Evolutionary conservation across 805 yeast species (phyloP), one percentile per base, ranked within the genome.

Genomic region (Maudiozyma pseudohumilis): DNA sequence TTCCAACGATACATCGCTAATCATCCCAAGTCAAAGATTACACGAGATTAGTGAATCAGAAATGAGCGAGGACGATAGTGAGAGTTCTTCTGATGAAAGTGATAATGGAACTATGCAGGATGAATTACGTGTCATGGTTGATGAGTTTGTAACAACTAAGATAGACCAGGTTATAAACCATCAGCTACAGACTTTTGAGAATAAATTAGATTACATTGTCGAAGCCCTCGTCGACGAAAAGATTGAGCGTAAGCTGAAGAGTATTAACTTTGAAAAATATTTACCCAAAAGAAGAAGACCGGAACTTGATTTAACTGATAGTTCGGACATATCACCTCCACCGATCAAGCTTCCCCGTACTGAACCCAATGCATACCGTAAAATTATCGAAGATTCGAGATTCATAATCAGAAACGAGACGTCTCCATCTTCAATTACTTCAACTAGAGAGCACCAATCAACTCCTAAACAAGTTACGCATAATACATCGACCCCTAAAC

Each of bases 121-220:
- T 30, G 59, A 55, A 39, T 42, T 56, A 31, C 50, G 53, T 34
- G 34, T 39, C 13, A 42, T 56, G 45, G 49, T 56, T 6, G 49
- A 52, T n/a, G 47, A 48, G 30, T 39, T 56, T 15, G 53, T 56
- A 7, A 49, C 49, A 22, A 40, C 46, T 4, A 52, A 47, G 19
- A 43, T 53, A 12, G 45, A 46, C 24, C 39, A 43, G 5, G 40
- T 47, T 8, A 36, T 53, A 12, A 41, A 43, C 16, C 32, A 33
- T 17, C 55, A 49, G 27, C 40, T 48, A 43, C 36, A 41, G 10
- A 24, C 33, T n/a, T 39, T 48, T 32, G 50, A 50, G 23, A 13
- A 38, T 15, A 42, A 32, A 26, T 16, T 50, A 6, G 50, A 49
- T 16, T 31, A 20, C 15, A 31, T 42, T 23, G 33, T 54, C 3